Conservation (phyloP, 345 rosid species). For the Eucalyptus sideroxylon region DNA sequence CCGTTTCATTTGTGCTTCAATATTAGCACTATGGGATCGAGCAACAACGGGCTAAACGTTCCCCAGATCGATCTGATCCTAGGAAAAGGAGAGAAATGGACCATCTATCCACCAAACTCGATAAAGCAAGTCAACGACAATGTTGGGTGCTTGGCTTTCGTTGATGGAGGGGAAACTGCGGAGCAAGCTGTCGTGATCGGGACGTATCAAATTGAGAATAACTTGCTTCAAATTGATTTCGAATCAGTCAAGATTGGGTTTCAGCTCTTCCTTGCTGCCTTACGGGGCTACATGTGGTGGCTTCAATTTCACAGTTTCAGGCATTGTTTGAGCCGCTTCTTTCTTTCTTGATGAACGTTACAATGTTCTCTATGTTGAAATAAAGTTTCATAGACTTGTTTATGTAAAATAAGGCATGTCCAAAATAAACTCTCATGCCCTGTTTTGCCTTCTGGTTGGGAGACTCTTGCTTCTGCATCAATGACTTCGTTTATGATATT, state of each 20-base stretch:
- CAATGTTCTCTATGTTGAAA: no score
- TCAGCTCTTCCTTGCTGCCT: constrained; percentile 1
- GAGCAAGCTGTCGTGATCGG: constrained; percentile 9
- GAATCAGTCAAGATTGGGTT: constrained; percentile 14
- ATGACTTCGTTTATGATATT: no score
- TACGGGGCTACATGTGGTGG: background rate
- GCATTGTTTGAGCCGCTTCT: background rate
- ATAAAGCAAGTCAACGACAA: background rate
- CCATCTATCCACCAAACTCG: background rate
- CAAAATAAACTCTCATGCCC: no score
- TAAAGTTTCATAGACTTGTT: no score
- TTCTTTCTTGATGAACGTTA: background rate
- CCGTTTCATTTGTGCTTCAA: background rate
- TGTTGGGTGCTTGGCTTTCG: background rate
- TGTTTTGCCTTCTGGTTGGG: no score
- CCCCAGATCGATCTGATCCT: background rate
- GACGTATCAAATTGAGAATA: constrained; percentile 7
- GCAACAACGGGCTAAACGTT: background rate
- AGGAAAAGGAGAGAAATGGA: background rate
- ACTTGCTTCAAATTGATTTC: constrained; percentile 8
- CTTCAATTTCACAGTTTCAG: background rate
- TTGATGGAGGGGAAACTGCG: background rate
- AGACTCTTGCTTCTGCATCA: no score
- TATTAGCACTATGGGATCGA: background rate
- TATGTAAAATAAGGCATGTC: no score